Evolutionary conservation across 495 filamentous ascomycete species (phyloP).

Genomic region (Penicillium crystallinum): DNA sequence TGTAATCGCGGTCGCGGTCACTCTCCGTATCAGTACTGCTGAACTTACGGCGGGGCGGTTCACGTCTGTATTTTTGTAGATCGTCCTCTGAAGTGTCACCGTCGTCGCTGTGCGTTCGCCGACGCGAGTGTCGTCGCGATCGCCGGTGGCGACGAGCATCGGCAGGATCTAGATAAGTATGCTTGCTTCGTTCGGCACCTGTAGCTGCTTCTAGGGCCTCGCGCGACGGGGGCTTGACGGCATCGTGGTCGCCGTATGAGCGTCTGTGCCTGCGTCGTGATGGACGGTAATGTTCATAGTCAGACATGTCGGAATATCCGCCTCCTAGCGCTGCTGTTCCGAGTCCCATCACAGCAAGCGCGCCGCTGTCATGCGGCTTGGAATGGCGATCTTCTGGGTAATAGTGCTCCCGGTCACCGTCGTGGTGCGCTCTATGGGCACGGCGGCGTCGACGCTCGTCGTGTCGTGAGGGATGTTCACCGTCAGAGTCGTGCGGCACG

Average conservation of each 20-base stretch:
- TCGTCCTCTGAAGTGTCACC: constrained; percentile 36
- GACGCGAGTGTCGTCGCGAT: constrained; percentile 29
- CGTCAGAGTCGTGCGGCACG: constrained; percentile 38
- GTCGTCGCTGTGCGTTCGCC: constrained; percentile 27
- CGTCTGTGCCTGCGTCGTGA: constrained; percentile 10
- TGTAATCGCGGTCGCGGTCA: constrained; percentile 12
- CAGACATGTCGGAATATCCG: constrained; percentile 35
- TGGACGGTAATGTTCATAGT: constrained; percentile 24
- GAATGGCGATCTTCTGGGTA: constrained; percentile 25
- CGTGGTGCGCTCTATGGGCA: constrained; percentile 24
- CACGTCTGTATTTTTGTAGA: constrained; percentile 31
- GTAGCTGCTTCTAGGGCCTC: constrained; percentile 6
- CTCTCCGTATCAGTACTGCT: constrained; percentile 23
- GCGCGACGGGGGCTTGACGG: constrained; percentile 10
- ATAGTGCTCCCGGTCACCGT: constrained; percentile 17
- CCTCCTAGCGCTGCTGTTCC: constrained; percentile 39
- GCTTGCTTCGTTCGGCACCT: constrained; percentile 12
- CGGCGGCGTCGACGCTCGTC: constrained; percentile 21
- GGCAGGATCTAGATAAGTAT: constrained; percentile 16
- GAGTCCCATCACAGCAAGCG: constrained; percentile 26
- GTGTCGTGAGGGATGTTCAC: constrained; percentile 30
- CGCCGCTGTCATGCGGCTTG: constrained; percentile 13
- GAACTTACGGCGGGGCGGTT: constrained; percentile 23
- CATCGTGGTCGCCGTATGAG: constrained; percentile 6
- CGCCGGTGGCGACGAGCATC: constrained; percentile 22